These are phyloP conservation scores for Sporobolomyces pararoseus DNA, from an alignment of 768 basidiomycete genomes.

Conservation along the genomic window DNA sequence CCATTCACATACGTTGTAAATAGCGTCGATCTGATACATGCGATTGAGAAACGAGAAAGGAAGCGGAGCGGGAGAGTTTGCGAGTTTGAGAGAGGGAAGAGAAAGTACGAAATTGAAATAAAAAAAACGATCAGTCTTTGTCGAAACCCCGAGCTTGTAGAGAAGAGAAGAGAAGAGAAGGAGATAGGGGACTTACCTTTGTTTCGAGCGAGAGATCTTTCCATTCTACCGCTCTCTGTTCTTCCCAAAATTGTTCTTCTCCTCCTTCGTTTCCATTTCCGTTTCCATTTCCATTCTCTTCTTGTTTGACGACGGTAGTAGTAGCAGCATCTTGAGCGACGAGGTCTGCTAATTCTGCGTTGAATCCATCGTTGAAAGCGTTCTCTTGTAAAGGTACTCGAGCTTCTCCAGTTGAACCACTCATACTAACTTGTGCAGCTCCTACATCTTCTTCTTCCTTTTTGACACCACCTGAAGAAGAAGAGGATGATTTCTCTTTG, in stretches of 20 bases:
- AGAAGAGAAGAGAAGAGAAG: background rate
- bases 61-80: no score
- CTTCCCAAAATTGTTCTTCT: conserved; percentile 33
- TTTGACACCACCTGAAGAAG: background rate
- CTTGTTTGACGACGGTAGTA: conserved; percentile 2
- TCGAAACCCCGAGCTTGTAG: no score
- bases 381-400: conserved; percentile 18
- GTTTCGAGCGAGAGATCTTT: conserved; percentile 30
- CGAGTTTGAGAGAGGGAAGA: no score
- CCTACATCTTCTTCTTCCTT: background rate
- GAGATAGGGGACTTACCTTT: conserved; percentile 19
- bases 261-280: background rate
- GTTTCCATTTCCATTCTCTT: background rate
- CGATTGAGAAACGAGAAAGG: background rate
- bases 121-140: no score
- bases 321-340: no score
- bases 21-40: conserved; percentile 30
- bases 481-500: background rate
- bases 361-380: conserved; percentile 30
- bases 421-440: conserved; percentile 14
- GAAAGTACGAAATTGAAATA: no score
- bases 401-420: background rate
- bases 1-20: conserved; percentile 43
- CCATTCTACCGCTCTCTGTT: conserved; percentile 40
- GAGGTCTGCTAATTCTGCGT: conserved; percentile 36